Percentiles rank a stretch among this genome's conserved stretches.
phyloP scores from a whole-genome alignment of 1,139 yeast species.

The Yarrowia galli region DNA sequence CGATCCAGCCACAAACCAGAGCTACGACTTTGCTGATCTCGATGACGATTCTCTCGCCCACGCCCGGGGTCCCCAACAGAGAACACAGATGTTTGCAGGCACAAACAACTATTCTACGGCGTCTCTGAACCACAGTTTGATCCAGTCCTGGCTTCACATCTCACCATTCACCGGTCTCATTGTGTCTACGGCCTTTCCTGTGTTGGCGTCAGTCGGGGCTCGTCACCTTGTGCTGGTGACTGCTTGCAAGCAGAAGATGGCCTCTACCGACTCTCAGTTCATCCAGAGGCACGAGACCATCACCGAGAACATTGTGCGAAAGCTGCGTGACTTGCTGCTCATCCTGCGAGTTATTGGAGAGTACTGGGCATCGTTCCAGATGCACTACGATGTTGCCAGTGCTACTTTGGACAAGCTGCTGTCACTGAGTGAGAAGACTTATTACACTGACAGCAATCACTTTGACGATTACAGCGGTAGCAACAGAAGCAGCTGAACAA shows the following conservation, averaged over 20 bases:
- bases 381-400: conserved; percentile 36
- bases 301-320: conserved; percentile 36
- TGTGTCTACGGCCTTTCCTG: conserved; percentile 39
- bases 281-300: conserved; percentile 35
- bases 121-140: conserved; percentile 34
- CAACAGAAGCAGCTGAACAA: conserved; percentile 14
- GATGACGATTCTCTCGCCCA: conserved; percentile 10
- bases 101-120: conserved; percentile 38
- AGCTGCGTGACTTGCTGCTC: conserved; percentile 33
- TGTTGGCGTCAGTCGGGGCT: conserved; percentile 29
- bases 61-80: background rate
- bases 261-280: conserved; percentile 29
- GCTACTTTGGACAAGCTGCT: conserved; percentile 34
- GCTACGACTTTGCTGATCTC: conserved; percentile 14
- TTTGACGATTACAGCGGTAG: conserved; percentile 29
- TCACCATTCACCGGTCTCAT: conserved; percentile 35
- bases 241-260: conserved; percentile 26
- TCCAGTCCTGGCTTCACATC: conserved; percentile 37
- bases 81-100: conserved; percentile 38
- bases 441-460: conserved; percentile 20
- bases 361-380: conserved; percentile 39
- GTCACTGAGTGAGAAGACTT: conserved; percentile 33
- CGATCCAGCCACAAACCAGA: background rate
- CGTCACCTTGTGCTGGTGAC: conserved; percentile 32
- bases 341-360: conserved; percentile 36